A percentile compares a stretch with the other conserved stretches of the same genome.
phyloP scores from a whole-genome alignment of 1,284 basidiomycete genomes.

The Malassezia restricta region DNA sequence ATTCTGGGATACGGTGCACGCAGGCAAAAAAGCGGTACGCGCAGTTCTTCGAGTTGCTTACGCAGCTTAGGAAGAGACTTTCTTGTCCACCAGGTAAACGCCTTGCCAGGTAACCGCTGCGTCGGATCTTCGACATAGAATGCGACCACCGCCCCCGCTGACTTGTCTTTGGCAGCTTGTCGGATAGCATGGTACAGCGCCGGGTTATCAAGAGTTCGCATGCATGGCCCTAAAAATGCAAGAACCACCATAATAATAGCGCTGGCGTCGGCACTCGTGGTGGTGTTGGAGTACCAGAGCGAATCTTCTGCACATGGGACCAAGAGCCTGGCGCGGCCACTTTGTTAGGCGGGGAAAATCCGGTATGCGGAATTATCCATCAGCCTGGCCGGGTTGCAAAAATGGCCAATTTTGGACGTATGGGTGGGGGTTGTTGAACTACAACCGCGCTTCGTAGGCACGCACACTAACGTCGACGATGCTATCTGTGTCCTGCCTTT shows the following conservation, averaged over 20 bases:
- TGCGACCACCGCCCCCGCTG: not conserved
- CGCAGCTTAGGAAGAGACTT: constrained; percentile 7
- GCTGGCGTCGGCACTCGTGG: too few relatives aligned
- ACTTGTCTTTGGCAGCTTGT: not conserved
- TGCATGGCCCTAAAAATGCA: constrained; percentile 1
- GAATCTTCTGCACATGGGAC: too few relatives aligned
- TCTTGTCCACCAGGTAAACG: constrained; percentile 13
- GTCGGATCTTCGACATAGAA: constrained; percentile 10
- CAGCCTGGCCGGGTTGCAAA: too few relatives aligned
- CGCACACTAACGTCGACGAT: too few relatives aligned
- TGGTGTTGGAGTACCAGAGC: too few relatives aligned
- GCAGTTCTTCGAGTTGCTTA: not conserved
- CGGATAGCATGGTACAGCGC: constrained; percentile 1
- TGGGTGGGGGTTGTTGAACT: too few relatives aligned
- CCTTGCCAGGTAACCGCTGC: constrained; percentile 7
- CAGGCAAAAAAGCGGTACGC: constrained; percentile 7
- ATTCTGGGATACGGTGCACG: constrained; percentile 2
- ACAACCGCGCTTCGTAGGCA: too few relatives aligned
- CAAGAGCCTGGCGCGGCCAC: too few relatives aligned
- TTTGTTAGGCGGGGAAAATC: too few relatives aligned
- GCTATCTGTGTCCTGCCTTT: too few relatives aligned
- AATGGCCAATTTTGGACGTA: too few relatives aligned
- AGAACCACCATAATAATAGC: constrained; percentile 4
- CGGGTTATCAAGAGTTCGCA: constrained; percentile 7
- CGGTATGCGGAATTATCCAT: too few relatives aligned